Conservation (phyloP, 352 stramenopile genomes). For the Globisporangium middletonii region DNA sequence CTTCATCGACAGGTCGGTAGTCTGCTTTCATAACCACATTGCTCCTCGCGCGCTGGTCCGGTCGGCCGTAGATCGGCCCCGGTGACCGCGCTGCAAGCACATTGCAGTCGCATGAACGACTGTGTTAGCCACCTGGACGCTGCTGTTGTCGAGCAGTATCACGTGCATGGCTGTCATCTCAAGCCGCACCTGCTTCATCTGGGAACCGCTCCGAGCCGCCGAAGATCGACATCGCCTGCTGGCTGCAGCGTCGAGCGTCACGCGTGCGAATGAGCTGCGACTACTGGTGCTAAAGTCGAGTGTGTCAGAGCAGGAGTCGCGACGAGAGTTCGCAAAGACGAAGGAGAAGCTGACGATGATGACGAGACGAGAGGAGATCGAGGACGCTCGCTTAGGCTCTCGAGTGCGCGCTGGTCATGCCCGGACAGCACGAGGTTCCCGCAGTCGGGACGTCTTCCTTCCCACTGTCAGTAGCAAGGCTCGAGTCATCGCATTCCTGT, state of each 20-base stretch:
- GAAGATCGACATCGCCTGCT: conserved; percentile 63
- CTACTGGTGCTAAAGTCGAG: not conserved
- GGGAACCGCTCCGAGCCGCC: conserved; percentile 71
- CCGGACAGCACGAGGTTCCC: not conserved
- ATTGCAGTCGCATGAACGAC: not conserved
- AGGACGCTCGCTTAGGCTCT: not conserved
- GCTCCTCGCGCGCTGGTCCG: conserved; percentile 47
- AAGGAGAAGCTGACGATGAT: too few relatives aligned
- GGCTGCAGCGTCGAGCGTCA: not conserved
- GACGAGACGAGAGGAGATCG: not conserved
- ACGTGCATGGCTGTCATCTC: too few relatives aligned
- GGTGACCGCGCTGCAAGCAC: conserved; percentile 41
- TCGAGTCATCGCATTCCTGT: too few relatives aligned
- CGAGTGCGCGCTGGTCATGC: conserved; percentile 1
- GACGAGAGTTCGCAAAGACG: too few relatives aligned
- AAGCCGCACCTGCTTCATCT: conserved; percentile 42
- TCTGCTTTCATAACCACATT: conserved; percentile 73
- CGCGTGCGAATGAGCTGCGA: not conserved
- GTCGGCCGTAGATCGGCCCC: conserved; percentile 65
- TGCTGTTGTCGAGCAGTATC: not conserved
- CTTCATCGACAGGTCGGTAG: conserved; percentile 58
- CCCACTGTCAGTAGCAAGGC: too few relatives aligned
- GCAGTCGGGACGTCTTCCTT: too few relatives aligned
- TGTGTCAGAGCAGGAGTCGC: not conserved
- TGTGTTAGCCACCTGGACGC: not conserved